Evolutionary conservation across 768 basidiomycete species (phyloP), one percentile per base, ranked within the genome.

Genomic region (Leccinum boreale): DNA sequence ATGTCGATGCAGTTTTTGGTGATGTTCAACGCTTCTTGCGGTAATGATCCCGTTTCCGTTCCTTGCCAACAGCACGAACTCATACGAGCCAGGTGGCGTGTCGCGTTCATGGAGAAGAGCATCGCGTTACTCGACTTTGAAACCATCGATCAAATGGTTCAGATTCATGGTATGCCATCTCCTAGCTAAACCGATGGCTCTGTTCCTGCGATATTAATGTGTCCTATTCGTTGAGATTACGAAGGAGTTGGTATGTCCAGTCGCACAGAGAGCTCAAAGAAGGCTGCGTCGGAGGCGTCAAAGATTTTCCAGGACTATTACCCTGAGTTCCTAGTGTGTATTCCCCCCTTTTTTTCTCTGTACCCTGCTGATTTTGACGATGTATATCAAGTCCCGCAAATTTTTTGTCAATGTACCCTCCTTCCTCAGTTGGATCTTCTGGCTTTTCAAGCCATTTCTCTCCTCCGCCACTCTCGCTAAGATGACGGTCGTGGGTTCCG

Each of bases 321-420:
- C 65, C 91, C 91, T 0, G 90, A 93, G 69, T 78, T 92, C 58
- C 74, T 93, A 53, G 89, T 88, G 45, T 6, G 60, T 57, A 15
- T 36, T 42, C 12, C 7, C 36, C 42, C 42, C 2, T 5, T 7
- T 15, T 7, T 15, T 3, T 15, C n/a, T 53, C 81, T 73, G 26
- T 15, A 15, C 8, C 6, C 12, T 10, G 2, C n/a, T 57, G 17
- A 53, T 23, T 15, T 44, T 5, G 17, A 17, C 55, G 9, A 55
- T 39, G 23, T n/a, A 23, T 50, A 14, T 29, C 36, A 60, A 89
- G 87, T 79, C 82, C 65, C 81, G 80, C 67, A 92, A 92, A 69
- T 89, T 86, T 75, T 92, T 93, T 66, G 78, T 93, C 66, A 90
- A 90, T 64, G 89, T 93, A 12, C 91, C 91, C 0, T 81, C 82